Base-by-base conservation (phyloP, 2,329 filamentous ascomycete genomes). In the Cladobotryum protrusum region DNA sequence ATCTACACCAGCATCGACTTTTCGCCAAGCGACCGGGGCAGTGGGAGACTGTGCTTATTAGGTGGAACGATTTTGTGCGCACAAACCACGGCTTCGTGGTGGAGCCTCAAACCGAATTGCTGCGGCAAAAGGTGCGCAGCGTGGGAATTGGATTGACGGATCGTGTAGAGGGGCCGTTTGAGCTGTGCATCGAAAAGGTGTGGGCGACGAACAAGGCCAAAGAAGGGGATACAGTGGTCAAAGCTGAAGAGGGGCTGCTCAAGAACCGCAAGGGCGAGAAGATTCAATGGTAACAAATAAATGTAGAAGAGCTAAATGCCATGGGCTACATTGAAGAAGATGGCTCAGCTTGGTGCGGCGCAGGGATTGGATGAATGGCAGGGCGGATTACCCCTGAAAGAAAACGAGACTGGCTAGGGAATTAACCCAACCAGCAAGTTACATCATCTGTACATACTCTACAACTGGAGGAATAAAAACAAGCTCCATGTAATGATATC, bases 11-110 rank as follows among this genome's bases (percentile, higher is more conserved):
- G 67, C 93, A 99, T 68, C 78, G 93, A 45, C 71, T 99, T 4
- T 95, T 89, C 59, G 78, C 86, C 8, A 85, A 84, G 61, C 80
- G 81, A 8, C 84, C 87, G 0, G 90, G 90, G 1, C 79, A 91
- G 61, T 99, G 93, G 93, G 92, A 99, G 75, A 96, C 93, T 2
- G 80, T 96, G n/a, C 69, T 95, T 43, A 86, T 99, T 56, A 87
- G 86, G 54, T 93, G 91, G 79, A 86, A 85, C 59, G 89, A 95
- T 57, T 97, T 99, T 69, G 92, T 99, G 52, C 79, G 93, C 55
- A 99, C 93, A 13, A 97, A 96, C 64, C 82, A 95, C 62, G 93
- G 93, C 6, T 83, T 88, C 60, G 89, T 95, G 1, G 85, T 96
- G 5, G 91, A 97, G 72, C 93, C 93, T 32, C 92, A 97, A 74